Evolutionary conservation across 805 yeast genomes (phyloP).

Genomic region (Limtongia smithiae): DNA sequence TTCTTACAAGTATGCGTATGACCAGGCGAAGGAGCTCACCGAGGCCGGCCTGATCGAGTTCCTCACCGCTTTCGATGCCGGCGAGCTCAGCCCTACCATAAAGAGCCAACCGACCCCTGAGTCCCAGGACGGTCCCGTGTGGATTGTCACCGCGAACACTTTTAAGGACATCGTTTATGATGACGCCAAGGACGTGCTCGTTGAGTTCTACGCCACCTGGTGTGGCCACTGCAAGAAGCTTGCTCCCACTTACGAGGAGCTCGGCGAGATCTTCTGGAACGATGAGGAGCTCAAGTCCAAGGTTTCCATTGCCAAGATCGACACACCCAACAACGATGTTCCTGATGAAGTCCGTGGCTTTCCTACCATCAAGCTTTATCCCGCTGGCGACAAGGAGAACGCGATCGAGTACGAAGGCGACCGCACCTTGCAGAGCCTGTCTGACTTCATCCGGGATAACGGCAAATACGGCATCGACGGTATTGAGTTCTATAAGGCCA

Average conservation of each 20-base stretch:
- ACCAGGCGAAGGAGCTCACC: slow-evolving; percentile 55
- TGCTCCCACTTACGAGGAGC: slow-evolving; percentile 83
- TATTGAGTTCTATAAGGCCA: slow-evolving; percentile 29
- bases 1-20: slow-evolving; percentile 74
- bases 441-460: slow-evolving; percentile 64
- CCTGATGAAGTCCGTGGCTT: slow-evolving; percentile 74
- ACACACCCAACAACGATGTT: slow-evolving; percentile 87
- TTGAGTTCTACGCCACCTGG: slow-evolving; percentile 82
- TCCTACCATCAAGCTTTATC: slow-evolving; percentile 89
- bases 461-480: slow-evolving; percentile 66
- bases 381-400: slow-evolving; percentile 70
- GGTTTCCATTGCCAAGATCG: slow-evolving; percentile 78
- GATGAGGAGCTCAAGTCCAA: slow-evolving; percentile 49
- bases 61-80: slow-evolving; percentile 59
- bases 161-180: slow-evolving; percentile 65
- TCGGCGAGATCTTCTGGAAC: slow-evolving; percentile 63
- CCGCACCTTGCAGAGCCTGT: slow-evolving; percentile 70
- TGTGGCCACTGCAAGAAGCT: slow-evolving; percentile 93
- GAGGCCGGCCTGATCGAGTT: slow-evolving; percentile 56
- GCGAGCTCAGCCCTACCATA: slow-evolving; percentile 64
- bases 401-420: slow-evolving; percentile 65
- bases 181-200: slow-evolving; percentile 67
- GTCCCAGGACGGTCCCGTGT: slow-evolving; percentile 67
- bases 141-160: slow-evolving; percentile 74
- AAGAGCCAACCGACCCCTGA: slow-evolving; percentile 87